Percentiles rank a stretch among this genome's conserved stretches.
These are phyloP conservation scores for Diaporthe sp. DNA, from an alignment of 2,329 filamentous ascomycete species.

Conservation along the genomic window DNA sequence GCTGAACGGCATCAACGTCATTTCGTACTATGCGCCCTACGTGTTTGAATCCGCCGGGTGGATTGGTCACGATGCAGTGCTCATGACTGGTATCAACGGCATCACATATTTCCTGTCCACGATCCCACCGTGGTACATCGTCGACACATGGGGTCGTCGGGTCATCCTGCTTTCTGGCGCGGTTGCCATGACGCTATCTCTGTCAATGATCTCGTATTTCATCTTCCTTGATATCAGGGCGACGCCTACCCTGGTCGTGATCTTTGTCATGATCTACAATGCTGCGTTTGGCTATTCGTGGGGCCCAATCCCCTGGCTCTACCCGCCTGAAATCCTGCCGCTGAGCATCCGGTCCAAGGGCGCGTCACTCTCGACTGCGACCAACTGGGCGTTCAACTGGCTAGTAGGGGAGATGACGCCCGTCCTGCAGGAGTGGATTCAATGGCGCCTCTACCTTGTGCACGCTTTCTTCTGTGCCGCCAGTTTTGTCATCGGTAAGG, in stretches of 20 bases:
- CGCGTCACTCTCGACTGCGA: constrained; percentile 93
- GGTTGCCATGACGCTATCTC: constrained; percentile 87
- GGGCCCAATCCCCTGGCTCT: constrained; percentile 98
- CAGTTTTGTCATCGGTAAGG: constrained; percentile 95
- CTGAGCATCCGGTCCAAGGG: constrained; percentile 97
- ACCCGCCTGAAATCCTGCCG: constrained; percentile 97
- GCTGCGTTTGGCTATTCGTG: constrained; percentile 95
- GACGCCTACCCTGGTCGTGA: constrained; percentile 87
- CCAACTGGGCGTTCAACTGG: constrained; percentile 99
- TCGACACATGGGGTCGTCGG: constrained; percentile 91
- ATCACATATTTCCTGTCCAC: constrained; percentile 92
- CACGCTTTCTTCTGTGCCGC: constrained; percentile 97
- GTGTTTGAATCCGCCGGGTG: constrained; percentile 99
- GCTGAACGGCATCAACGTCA: constrained; percentile 99
- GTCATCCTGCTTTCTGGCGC: constrained; percentile 92
- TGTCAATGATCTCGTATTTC: constrained; percentile 95
- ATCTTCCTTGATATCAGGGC: constrained; percentile 85
- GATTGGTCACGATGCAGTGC: constrained; percentile 88
- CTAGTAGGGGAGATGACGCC: constrained; percentile 96
- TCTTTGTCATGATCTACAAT: constrained; percentile 99
- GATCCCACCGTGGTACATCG: constrained; percentile 96
- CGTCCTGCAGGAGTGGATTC: constrained; percentile 89
- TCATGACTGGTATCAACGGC: constrained; percentile 98
- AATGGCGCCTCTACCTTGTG: constrained; percentile 93
- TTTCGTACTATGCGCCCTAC: constrained; percentile 97